Evolutionary conservation across 495 filamentous ascomycete genomes (phyloP), one percentile per base, ranked within the genome.

Genomic region (Tuber umbilicatum): DNA sequence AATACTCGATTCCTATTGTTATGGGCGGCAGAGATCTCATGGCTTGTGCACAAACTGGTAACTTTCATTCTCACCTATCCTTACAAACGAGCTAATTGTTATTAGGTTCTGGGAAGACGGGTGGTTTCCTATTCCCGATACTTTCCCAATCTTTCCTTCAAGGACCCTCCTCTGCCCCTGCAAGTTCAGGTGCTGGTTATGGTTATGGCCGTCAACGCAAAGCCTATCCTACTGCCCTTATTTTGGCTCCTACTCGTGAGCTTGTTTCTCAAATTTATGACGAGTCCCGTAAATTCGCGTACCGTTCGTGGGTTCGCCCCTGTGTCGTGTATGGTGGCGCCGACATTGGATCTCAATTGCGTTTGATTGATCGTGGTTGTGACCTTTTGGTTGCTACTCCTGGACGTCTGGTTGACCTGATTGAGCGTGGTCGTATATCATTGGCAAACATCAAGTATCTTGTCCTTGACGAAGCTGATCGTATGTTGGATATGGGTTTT

Each of bases 401-500:
- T 76, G 95, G 95, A 85, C 92, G 95, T 88, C 88, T 98, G 70
- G 94, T 98, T 80, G 95, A 99, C 84, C 87, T 99, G 83, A 97
- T 99, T 78, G 96, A 98, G 87, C 93, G 96, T 86, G 95, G 96
- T 78, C 94, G 95, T 83, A 97, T 99, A 84, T 97, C 94, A 19
- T 90, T 97, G 50, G 87, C 89, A 78, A 97, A 95, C 37, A 97
- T 98, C 89, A 97, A 97, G 86, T 99, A 97, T 82, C 87, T 99
- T n/a, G 92, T 99, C 78, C 91, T 99, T 50, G 95, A 99, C 80
- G 95, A 99, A 88, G 95, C 95, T 84, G 95, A 99, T 87, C 96
- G 96, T 84, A 98, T 99, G 95, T 86, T 99, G 88, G 95, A 99
- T 87, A 98, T 99, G 95, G 95, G 95, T 91, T 99, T 99, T 88